Base-by-base conservation (phyloP, 225 moss, liverwort and hornwort species). In the Polytrichum commune region DNA sequence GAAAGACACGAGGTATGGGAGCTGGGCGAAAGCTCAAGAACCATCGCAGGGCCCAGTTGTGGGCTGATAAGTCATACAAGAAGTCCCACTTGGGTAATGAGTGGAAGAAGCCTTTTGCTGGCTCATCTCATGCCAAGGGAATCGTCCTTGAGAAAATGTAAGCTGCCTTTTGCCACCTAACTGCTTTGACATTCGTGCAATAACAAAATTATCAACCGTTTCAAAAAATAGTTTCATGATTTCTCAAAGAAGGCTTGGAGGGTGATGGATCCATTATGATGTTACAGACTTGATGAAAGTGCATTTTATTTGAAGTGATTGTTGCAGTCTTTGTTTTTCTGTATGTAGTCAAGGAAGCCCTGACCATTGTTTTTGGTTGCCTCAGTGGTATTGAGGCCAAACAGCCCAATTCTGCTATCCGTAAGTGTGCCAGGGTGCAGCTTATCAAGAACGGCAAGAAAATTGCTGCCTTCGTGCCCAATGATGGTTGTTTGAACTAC, bases 31-130 rank as follows among this genome's bases (percentile, higher is more conserved):
- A 95, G 95, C 92, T 95, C 84, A 95, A 95, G 82, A 92, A 87
- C 75, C 95, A 95, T 57, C 89, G 95, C 71, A 89, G 90, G 76
- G 90, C 90, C 19, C 95, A 95, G 83, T 75, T 90, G 72, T 95
- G 95, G 95, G 95, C 95, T 68, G 95, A 95, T 72, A 95, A 95
- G 68, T 95, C 95, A 23, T 95, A 92, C 89, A 95, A 95, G 89
- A 95, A 95, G 81, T 89, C 89, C 62, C 95, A 95, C 75, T 78
- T 95, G 82, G 95, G 95, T 73, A 95, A 95, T 69, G 92, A 95
- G 85, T 95, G 95, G 95, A 95, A 95, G 92, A 95, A 95, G 89
- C 95, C 95, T 57, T 95, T 95, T 54, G 95, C 92, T 53, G 95
- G 95, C 27, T 95, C 95, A 54, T 95, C 95, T 35, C 95, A 95